Base-by-base conservation (phyloP, 257 asterid species). In the Catharanthus roseus region DNA sequence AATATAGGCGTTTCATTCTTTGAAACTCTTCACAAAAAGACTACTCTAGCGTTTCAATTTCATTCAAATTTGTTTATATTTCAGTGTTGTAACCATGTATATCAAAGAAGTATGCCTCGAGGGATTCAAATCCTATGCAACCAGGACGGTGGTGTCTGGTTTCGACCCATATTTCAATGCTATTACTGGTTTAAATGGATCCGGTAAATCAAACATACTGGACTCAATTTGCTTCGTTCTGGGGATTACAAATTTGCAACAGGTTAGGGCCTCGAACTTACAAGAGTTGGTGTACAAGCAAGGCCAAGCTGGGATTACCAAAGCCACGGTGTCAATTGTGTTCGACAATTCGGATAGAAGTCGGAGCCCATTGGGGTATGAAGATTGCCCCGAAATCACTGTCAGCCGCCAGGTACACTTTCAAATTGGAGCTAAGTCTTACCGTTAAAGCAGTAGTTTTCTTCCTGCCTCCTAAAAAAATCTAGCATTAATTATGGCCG, bases 211-310 rank as follows among this genome's bases (percentile, higher is more conserved):
- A 47, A 95, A 95, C 84, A 95, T 95, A 57, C 95, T 95, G 81
- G 97, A 95, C 71, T 95, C 99, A 33, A 95, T 95, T 71, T 95
- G 99, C 87, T 95, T 95, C 36, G 99, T 95, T 53, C 65, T 95
- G 78, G 99, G 99, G 15, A 91, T 95, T 76, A 95, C 97, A 62
- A 95, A 95, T 84, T 79, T 95, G 92, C 97, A 91, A 82, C 99
- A 95, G 84, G 99, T 91, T 84, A 86, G 97, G 90, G 97, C 97
- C 85, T 82, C 99, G 45, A 95, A 95, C 77, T 77, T 95, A 75
- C 99, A 95, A 87, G 99, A 95, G 91, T 86, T 95, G 64, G 99
- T 95, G 71, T 95, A 95, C 83, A 95, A 95, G 90, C 99, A 91
- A 85, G 99, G 99, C 60, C 99, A 95, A 79, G 99, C 97, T 75